Conservation (phyloP, 2,329 filamentous ascomycete genomes). For the Hymenoscyphus linearis region DNA sequence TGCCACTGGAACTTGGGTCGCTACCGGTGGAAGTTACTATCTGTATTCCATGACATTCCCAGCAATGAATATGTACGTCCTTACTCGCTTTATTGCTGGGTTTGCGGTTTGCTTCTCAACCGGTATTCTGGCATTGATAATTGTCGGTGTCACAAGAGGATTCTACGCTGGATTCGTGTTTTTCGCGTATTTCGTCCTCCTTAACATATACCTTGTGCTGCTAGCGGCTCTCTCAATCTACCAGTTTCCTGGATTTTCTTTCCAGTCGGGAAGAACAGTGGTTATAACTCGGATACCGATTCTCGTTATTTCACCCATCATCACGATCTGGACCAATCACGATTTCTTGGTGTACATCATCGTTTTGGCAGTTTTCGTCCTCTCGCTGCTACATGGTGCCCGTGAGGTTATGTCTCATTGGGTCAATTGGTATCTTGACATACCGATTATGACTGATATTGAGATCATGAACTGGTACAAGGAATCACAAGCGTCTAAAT, state of each 20-base stretch:
- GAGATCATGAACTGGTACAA: slow-evolving; percentile 47
- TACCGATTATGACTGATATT: slow-evolving; percentile 43
- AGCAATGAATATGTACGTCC: slow-evolving; percentile 39
- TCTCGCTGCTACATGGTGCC: slow-evolving; percentile 45
- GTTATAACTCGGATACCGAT: slow-evolving; percentile 51
- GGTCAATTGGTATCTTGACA: slow-evolving; percentile 51
- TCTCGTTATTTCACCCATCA: slow-evolving; percentile 49
- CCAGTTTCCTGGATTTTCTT: slow-evolving; percentile 23
- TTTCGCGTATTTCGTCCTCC: slow-evolving; percentile 50
- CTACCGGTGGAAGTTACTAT: slow-evolving; percentile 57
- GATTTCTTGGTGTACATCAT: slow-evolving; percentile 52
- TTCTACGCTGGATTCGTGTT: slow-evolving; percentile 49
- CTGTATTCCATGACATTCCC: slow-evolving; percentile 49
- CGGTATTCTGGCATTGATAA: slow-evolving; percentile 42
- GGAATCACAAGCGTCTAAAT: slow-evolving; percentile 22
- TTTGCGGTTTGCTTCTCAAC: slow-evolving; percentile 36
- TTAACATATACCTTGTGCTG: slow-evolving; percentile 53
- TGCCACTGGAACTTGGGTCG: slow-evolving; percentile 58
- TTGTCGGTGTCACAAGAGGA: slow-evolving; percentile 40
- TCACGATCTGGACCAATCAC: slow-evolving; percentile 48
- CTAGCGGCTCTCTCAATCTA: slow-evolving; percentile 42
- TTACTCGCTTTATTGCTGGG: slow-evolving; percentile 42
- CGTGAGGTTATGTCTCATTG: slow-evolving; percentile 51
- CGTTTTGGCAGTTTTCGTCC: slow-evolving; percentile 48
- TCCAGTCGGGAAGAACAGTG: slow-evolving; percentile 39